phyloP scores from a whole-genome alignment of 306 rosid genomes.

The Prinsepia uniflora region DNA sequence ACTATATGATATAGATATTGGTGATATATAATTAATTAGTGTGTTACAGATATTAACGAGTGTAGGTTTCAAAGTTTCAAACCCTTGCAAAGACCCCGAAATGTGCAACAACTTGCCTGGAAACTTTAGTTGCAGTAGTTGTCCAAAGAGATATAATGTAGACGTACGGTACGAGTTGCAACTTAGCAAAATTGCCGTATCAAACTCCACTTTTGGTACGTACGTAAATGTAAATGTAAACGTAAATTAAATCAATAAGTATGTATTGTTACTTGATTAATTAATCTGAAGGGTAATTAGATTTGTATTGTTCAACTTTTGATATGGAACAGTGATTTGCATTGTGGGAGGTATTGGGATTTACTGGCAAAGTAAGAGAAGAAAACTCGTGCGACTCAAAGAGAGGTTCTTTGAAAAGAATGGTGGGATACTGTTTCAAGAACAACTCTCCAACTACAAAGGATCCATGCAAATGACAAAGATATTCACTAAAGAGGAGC shows the following conservation, averaged over 20 bases:
- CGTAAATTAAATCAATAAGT: too few species aligned
- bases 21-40: too few species aligned
- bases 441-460: background rate
- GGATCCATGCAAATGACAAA: background rate
- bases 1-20: too few species aligned
- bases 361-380: slow-evolving; percentile 6
- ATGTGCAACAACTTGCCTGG: background rate
- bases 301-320: background rate
- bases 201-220: background rate
- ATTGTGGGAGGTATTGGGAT: slow-evolving; percentile 5
- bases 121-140: background rate
- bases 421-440: slow-evolving; percentile 12
- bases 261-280: too few species aligned
- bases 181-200: too few species aligned
- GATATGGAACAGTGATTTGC: background rate
- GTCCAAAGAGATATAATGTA: background rate
- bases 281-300: too few species aligned
- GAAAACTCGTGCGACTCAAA: slow-evolving; percentile 1
- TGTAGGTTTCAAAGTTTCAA: background rate
- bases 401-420: slow-evolving; percentile 17
- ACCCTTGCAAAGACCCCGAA: background rate
- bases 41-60: slow-evolving; percentile 3
- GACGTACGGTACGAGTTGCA: background rate
- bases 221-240: background rate
- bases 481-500: slow-evolving; percentile 3